Percentiles rank a stretch among this genome's conserved stretches.
phyloP scores from a whole-genome alignment of 1,284 basidiomycete species.

The Ustilago bromivora region DNA sequence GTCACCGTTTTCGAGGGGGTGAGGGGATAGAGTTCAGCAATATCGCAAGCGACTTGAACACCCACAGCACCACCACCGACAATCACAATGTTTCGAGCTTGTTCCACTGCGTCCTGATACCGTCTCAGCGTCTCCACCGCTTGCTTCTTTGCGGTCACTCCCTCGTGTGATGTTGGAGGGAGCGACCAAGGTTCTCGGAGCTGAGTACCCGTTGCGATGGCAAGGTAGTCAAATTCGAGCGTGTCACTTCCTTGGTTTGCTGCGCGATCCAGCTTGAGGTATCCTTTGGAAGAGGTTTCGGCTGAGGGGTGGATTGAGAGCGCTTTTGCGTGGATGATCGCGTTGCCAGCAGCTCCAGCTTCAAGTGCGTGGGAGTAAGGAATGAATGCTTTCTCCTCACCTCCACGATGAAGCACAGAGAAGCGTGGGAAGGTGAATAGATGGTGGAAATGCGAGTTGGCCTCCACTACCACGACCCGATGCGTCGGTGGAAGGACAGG shows the following conservation, averaged over 20 bases:
- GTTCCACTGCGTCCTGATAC: slow-evolving; percentile 51
- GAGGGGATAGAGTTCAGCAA: slow-evolving; percentile 51
- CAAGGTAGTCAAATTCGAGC: slow-evolving; percentile 43
- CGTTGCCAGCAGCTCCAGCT: background rate
- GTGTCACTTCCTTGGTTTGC: background rate
- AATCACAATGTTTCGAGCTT: slow-evolving; percentile 58
- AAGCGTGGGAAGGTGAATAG: slow-evolving; percentile 74
- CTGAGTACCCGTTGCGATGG: slow-evolving; percentile 46
- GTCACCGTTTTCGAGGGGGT: slow-evolving; percentile 36
- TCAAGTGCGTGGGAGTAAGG: slow-evolving; percentile 76
- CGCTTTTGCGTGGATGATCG: slow-evolving; percentile 33
- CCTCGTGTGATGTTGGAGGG: slow-evolving; percentile 6
- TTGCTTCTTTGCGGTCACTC: slow-evolving; percentile 39
- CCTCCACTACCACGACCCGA: slow-evolving; percentile 71
- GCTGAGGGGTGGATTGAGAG: slow-evolving; percentile 17
- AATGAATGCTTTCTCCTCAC: slow-evolving; percentile 74
- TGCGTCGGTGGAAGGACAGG: slow-evolving; percentile 69
- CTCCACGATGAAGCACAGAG: slow-evolving; percentile 71
- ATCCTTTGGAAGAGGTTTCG: background rate
- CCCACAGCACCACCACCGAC: slow-evolving; percentile 68
- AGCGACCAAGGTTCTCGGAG: slow-evolving; percentile 37
- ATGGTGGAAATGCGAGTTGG: slow-evolving; percentile 72
- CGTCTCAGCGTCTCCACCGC: slow-evolving; percentile 53
- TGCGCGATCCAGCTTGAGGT: slow-evolving; percentile 24
- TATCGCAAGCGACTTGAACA: slow-evolving; percentile 65